Evolutionary conservation across 306 rosid species (phyloP).

Genomic region (Lagenaria siceraria): DNA sequence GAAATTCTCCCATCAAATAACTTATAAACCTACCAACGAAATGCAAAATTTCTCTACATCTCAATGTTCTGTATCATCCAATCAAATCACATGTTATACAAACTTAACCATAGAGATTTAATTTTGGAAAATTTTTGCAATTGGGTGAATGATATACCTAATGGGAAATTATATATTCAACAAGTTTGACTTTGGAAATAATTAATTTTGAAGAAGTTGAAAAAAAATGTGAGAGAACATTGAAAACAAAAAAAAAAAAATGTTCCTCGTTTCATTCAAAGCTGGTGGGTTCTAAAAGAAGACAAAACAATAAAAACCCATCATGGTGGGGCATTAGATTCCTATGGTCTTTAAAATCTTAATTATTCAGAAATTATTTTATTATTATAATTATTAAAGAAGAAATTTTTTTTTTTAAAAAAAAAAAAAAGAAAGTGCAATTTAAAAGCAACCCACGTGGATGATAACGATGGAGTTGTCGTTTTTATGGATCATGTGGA

Average conservation of each 20-base stretch:
- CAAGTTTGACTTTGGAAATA: background rate
- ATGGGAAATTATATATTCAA: background rate
- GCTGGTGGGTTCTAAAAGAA: background rate
- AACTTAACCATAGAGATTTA: background rate
- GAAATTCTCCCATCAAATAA: too few relatives aligned
- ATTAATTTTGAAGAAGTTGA: background rate
- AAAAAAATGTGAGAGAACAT: background rate
- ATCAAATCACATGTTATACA: too few relatives aligned
- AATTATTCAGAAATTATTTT: background rate
- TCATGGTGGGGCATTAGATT: conserved; percentile 1
- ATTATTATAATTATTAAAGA: too few relatives aligned
- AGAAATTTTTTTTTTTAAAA: background rate
- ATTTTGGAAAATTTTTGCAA: background rate
- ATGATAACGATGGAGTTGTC: conserved; percentile 6
- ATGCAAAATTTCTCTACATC: too few relatives aligned
- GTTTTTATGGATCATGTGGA: conserved; percentile 5
- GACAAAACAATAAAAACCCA: background rate
- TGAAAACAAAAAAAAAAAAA: background rate
- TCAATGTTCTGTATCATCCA: too few relatives aligned
- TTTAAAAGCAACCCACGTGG: conserved; percentile 5
- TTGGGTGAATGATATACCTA: background rate
- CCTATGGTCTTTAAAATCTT: conserved; percentile 4
- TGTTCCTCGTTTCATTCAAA: background rate
- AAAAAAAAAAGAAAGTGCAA: background rate
- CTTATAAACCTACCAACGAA: too few relatives aligned